phyloP scores from a whole-genome alignment of 2,329 filamentous ascomycete species.

The Periconia digitata region DNA sequence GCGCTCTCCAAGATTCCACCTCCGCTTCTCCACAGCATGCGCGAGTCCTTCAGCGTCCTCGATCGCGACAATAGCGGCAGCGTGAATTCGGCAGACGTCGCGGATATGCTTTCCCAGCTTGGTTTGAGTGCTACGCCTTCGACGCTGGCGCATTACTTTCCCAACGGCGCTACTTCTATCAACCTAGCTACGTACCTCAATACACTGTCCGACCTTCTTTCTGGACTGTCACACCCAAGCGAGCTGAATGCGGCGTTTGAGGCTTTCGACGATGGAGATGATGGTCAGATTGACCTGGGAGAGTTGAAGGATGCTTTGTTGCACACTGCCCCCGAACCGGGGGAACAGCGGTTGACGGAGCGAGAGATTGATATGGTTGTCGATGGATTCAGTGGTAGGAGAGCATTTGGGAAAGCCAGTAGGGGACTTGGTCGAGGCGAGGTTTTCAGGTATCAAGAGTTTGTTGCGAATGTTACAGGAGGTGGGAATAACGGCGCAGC shows the following conservation, averaged over 20 bases:
- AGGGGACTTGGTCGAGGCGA: conserved; percentile 65
- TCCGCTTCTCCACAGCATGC: conserved; percentile 79
- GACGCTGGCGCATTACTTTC: conserved; percentile 81
- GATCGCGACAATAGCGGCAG: conserved; percentile 85
- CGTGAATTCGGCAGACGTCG: conserved; percentile 80
- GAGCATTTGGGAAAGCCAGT: conserved; percentile 72
- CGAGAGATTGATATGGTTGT: conserved; percentile 84
- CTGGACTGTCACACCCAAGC: conserved; percentile 71
- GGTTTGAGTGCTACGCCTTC: conserved; percentile 73
- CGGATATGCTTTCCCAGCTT: conserved; percentile 83
- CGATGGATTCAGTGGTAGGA: conserved; percentile 78
- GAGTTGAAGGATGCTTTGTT: conserved; percentile 83
- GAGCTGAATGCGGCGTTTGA: conserved; percentile 90
- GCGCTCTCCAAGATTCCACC: conserved; percentile 72
- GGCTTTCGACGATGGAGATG: conserved; percentile 94
- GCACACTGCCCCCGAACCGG: conserved; percentile 72
- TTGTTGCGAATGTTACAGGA: conserved; percentile 62
- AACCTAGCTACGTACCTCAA: conserved; percentile 85
- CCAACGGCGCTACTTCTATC: conserved; percentile 70
- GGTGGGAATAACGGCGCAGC: conserved; percentile 32
- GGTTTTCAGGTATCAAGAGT: conserved; percentile 92
- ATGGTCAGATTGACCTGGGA: conserved; percentile 82
- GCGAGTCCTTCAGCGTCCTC: conserved; percentile 91
- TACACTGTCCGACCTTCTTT: conserved; percentile 72
- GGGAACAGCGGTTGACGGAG: conserved; percentile 37